Base-by-base conservation (phyloP, 371 early-diverging fungal genomes). In the Mucor mucedo region DNA sequence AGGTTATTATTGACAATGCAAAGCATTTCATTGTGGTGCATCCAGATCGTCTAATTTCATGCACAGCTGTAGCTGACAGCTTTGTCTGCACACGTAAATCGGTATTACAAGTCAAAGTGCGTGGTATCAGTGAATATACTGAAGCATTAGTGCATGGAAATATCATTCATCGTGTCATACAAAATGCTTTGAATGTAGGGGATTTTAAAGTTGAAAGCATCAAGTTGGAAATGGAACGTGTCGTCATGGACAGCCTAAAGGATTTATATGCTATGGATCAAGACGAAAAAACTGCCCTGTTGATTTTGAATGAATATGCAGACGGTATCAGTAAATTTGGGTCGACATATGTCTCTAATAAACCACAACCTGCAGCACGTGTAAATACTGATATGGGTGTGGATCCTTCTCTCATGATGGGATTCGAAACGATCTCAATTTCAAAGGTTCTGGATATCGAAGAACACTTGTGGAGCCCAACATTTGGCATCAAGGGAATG, bases 401-500 rank as follows among this genome's bases (percentile, higher is more conserved):
- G 0, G 29, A 68, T 47, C 63, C 65, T 2, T 55, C 45, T 11
- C 42, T 44, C 4, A 48, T 44, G 8, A 45, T 72, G 55, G 68
- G 68, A 9, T 69, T 55, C 49, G 68, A 68, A 10, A 50, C 71
- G 0, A 65, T 92, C 4, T 75, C 86, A 42, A 76, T 97, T 32
- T 80, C 72, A 35, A 83, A 87, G 28, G 77, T 96, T 0, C 65
- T 96, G 60, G 93, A 94, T 66, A 89, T 95, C 59, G 98, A 98
- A 71, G 98, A 98, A 59, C 87, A 87, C 60, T 79, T 96, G 7
- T 95, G 95, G 94, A 94, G 96, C 27, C 93, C 95, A 2, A 92
- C 78, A 52, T 95, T 85, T 72, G 98, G 98, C 1, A 66, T 98
- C 14, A 97, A 96, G 55, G 98, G 98, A 16, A 94, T 92, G 71